Conservation (phyloP, 2,329 filamentous ascomycete genomes). For the Penicillium freii region DNA sequence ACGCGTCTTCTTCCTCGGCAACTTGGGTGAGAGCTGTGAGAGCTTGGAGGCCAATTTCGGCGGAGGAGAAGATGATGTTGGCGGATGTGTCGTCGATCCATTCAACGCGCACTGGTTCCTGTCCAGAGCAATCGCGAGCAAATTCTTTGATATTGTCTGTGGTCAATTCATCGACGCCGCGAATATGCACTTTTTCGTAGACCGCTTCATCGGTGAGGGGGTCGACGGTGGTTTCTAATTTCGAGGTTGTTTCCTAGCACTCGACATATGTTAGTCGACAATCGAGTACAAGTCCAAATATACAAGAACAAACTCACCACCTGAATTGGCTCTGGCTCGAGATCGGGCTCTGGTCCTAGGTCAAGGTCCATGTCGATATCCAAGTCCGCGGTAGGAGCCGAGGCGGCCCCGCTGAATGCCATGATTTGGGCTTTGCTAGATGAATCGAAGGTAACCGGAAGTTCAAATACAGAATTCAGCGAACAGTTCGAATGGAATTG, state of each 20-base stretch:
- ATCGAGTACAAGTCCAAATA: neutral
- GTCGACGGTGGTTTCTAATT: conserved; percentile 26
- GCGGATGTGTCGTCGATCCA: conserved; percentile 95
- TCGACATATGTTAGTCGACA: conserved; percentile 5
- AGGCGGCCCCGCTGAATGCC: conserved; percentile 8
- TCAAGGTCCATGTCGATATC: conserved; percentile 74
- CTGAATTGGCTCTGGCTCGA: conserved; percentile 31
- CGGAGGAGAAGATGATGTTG: conserved; percentile 72
- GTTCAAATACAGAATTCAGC: neutral
- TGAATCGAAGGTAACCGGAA: neutral
- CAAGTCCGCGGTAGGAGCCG: conserved; percentile 47
- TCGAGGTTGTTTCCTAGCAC: conserved; percentile 25
- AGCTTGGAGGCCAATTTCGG: conserved; percentile 54
- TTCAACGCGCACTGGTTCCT: conserved; percentile 65
- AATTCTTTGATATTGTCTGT: conserved; percentile 78
- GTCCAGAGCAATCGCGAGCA: conserved; percentile 64
- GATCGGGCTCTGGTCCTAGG: conserved; percentile 49
- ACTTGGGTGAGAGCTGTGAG: conserved; percentile 50
- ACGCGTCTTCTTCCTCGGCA: conserved; percentile 36
- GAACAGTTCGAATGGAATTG: neutral
- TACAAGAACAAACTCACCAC: conserved; percentile 26
- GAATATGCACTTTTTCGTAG: conserved; percentile 72
- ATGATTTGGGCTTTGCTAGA: conserved; percentile 6
- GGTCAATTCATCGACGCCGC: conserved; percentile 77
- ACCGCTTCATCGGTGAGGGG: conserved; percentile 35